Percentiles rank a stretch among this genome's conserved stretches.
These are phyloP conservation scores for Emergomyces orientalis DNA, from an alignment of 2,329 filamentous ascomycete species.

Conservation along the genomic window DNA sequence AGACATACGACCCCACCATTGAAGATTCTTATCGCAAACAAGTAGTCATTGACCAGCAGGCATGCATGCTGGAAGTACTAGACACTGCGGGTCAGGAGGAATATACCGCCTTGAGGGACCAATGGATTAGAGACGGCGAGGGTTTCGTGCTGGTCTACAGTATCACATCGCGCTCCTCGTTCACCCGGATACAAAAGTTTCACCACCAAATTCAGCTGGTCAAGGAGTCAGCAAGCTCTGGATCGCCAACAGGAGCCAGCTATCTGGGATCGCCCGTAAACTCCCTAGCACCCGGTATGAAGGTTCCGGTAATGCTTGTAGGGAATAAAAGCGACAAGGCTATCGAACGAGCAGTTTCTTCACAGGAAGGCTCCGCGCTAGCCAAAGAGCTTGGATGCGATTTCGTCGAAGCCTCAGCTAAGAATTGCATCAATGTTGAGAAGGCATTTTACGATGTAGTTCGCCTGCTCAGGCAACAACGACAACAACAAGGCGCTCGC, in stretches of 20 bases:
- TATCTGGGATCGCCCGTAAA: constrained; percentile 42
- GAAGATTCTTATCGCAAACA: constrained; percentile 61
- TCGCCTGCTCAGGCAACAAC: constrained; percentile 74
- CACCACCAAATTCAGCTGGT: constrained; percentile 95
- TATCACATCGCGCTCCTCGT: constrained; percentile 93
- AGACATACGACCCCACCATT: constrained; percentile 67
- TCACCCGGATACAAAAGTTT: constrained; percentile 88
- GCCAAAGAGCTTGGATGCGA: constrained; percentile 90
- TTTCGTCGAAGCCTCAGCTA: constrained; percentile 92
- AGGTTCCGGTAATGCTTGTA: constrained; percentile 92
- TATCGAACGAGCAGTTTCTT: constrained; percentile 90
- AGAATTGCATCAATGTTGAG: constrained; percentile 97
- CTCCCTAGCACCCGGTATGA: constrained; percentile 46
- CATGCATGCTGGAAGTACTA: constrained; percentile 89
- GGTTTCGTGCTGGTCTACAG: constrained; percentile 97
- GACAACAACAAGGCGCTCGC: constrained; percentile 43
- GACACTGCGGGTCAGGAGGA: constrained; percentile 98
- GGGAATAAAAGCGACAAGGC: constrained; percentile 98
- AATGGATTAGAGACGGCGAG: constrained; percentile 97
- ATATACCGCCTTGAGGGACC: constrained; percentile 90
- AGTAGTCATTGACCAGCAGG: constrained; percentile 78
- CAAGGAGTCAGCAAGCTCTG: constrained; percentile 66
- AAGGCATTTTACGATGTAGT: constrained; percentile 99
- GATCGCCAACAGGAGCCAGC: constrained; percentile 44
- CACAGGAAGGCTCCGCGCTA: constrained; percentile 85